These are phyloP conservation scores for Ophiognomonia clavigignenti-juglandacearum DNA, from an alignment of 2,329 filamentous ascomycete species.

Conservation along the genomic window DNA sequence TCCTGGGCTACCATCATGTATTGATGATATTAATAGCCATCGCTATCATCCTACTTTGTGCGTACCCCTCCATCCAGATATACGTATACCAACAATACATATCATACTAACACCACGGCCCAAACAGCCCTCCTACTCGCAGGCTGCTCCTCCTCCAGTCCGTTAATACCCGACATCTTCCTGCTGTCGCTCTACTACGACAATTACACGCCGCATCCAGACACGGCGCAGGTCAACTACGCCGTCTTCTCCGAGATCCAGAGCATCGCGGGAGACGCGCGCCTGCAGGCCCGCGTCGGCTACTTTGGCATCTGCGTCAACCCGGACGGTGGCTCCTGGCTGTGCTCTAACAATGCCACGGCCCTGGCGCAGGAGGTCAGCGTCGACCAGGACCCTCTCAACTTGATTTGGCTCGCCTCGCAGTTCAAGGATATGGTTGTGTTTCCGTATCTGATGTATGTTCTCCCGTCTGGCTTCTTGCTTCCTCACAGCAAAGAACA, in stretches of 20 bases:
- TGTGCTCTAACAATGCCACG: conserved; percentile 97
- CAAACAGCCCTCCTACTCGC: conserved; percentile 77
- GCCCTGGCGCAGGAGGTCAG: conserved; percentile 83
- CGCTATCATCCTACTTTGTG: conserved; percentile 91
- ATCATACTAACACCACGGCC: conserved; percentile 13
- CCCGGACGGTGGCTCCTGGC: conserved; percentile 81
- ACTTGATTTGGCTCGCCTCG: conserved; percentile 92
- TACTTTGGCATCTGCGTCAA: conserved; percentile 98
- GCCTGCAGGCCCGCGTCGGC: conserved; percentile 85
- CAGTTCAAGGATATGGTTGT: conserved; percentile 99
- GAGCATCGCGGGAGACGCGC: conserved; percentile 82
- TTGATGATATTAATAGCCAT: conserved; percentile 96
- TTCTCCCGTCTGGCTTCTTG: conserved; percentile 18
- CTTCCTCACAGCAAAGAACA: no score
- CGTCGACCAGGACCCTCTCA: conserved; percentile 90
- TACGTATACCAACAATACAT: not conserved
- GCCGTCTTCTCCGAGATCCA: conserved; percentile 78
- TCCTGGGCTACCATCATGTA: conserved; percentile 75
- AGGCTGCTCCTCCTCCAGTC: conserved; percentile 94
- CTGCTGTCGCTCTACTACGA: conserved; percentile 97
- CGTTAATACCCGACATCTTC: conserved; percentile 92
- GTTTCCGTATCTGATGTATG: conserved; percentile 92
- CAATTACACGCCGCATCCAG: conserved; percentile 74
- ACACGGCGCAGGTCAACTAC: conserved; percentile 86
- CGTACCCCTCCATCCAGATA: conserved; percentile 33